Base-by-base conservation (phyloP, 345 rosid species). In the Salix brachista region DNA sequence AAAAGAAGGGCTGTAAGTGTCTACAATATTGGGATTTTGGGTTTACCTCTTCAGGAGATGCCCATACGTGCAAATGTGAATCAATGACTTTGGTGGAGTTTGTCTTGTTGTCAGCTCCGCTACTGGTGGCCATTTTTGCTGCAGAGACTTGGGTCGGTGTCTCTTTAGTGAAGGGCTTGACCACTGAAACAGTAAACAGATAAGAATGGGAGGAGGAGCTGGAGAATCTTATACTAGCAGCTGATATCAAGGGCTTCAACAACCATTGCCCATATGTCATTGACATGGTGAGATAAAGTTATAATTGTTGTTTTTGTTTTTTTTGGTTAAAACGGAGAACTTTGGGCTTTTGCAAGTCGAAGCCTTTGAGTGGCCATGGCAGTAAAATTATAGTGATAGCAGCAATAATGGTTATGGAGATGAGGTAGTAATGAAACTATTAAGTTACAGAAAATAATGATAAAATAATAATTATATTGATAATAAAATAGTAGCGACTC, bases 1-100 rank as follows among this genome's bases (percentile, higher is more conserved):
- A 62, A 42, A 8, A 17, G 4, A 25, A 52, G 3, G 23, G 74
- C 8, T 16, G 17, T 23, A 8, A 42, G 14, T 42, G 46, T 42
- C 46, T 42, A 0, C 46, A 42, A 2, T 18, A 86, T 30, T 21
- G 79, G 66, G 58, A 54, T 73, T 10, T 26, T 14, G 52, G 32
- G 61, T 2, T 73, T 78, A 80, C 97, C 96, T 95, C 96, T 78
- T 86, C 84, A 75, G 97, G 92, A 75, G 99, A 91, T 61, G 97
- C 97, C 97, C 99, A 92, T 0, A 95, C 78, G 84, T 95, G 99
- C 73, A 95, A 88, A 86, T 95, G 99, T 11, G 97, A 89, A 83
- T 95, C 97, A 62, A 95, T 90, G 72, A 84, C 83, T 75, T 84
- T 89, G 70, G 81, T 23, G 65, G 85, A 28, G 67, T 79, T 64